Base-by-base conservation (phyloP, 345 rosid genomes). In the Brassica carinata region DNA sequence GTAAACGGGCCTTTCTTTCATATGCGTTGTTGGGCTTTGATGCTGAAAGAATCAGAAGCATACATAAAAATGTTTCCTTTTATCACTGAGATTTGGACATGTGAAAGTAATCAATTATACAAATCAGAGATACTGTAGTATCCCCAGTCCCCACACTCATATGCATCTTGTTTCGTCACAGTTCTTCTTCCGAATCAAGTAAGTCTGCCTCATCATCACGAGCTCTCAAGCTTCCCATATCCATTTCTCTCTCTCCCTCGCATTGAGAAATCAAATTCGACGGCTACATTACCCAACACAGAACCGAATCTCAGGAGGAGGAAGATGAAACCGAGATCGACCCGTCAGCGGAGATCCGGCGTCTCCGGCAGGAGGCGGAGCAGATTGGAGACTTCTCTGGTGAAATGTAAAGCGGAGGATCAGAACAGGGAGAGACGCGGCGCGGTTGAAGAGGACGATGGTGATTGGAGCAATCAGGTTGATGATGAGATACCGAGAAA, bases 391-490 rank as follows among this genome's bases (percentile, higher is more conserved):
- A 88, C 97, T 14, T 91, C 91, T 5, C 82, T 84, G 17, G 76
- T 87, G 71, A 85, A 87, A 80, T 89, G 91, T 90, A 89, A 84
- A 84, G 84, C 77, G 40, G 90, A 89, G 53, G 93, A 86, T 81
- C 77, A 36, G 8, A 83, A 72, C 58, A 83, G 53, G 57, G 78
- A 67, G 29, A 69, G 58, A 58, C 70, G 69, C 31, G n/a, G 72
- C 2, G 82, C 64, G 83, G 55, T n/a, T 64, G 85, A 82, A 9
- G n/a, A 61, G 29, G 84, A 78, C 3, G 51, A 40, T 40, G 51
- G 10, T 66, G 84, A 59, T n/a, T 71, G 58, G 55, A 4, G 7
- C 9, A 86, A 78, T 11, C 86, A 75, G 48, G 65, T 74, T 55
- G 58, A 71, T 57, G 75, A 69, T 10, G 31, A 61, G 57, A 67